Evolutionary conservation across 1,284 basidiomycete species (phyloP), one percentile per base, ranked within the genome.

Genomic region (Leucoagaricus sp.): DNA sequence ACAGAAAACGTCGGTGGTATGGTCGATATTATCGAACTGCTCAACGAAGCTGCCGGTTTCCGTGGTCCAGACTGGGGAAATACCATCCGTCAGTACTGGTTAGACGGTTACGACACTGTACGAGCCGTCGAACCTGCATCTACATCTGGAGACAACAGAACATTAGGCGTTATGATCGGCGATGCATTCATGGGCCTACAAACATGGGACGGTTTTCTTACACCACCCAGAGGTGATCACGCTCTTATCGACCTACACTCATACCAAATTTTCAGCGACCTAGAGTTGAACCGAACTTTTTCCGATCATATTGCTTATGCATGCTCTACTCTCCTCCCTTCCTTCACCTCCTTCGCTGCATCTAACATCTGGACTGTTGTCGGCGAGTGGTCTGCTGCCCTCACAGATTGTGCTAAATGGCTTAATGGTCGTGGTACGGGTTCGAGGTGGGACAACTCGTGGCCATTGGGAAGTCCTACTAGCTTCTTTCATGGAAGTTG

Each of bases 361-460:
- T 71, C 71, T 15, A 85, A 85, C 63, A 70, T 87, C 17, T 86
- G 81, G 80, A 84, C 84, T 2, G 71, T 87, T 28, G 77, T 86
- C 31, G 89, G 89, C 25, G 89, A 92, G 76, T 93, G 90, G 90
- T 87, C 87, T 4, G 84, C 81, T 50, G 89, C 91, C 0, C 72
- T 82, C 13, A 94, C 91, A 0, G 93, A 94, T 71, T 94, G 93
- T 65, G 88, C 92, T 0, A 72, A 75, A 63, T 93, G 85, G 81
- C 76, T 92, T 7, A 91, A 91, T 66, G 87, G 87, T 2, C 77
- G 86, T 44, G 81, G 81, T 28, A 73, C 85, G n/a, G 92, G 91
- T n/a, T 73, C 84, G 1, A 78, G 87, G 13, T 89, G 86, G 86
- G 86, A 89, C 55, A 81, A 80, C 0, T 82, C 81, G 1, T 81